phyloP scores from a whole-genome alignment of 1,284 basidiomycete species.

The Phellinidium pouzarii region DNA sequence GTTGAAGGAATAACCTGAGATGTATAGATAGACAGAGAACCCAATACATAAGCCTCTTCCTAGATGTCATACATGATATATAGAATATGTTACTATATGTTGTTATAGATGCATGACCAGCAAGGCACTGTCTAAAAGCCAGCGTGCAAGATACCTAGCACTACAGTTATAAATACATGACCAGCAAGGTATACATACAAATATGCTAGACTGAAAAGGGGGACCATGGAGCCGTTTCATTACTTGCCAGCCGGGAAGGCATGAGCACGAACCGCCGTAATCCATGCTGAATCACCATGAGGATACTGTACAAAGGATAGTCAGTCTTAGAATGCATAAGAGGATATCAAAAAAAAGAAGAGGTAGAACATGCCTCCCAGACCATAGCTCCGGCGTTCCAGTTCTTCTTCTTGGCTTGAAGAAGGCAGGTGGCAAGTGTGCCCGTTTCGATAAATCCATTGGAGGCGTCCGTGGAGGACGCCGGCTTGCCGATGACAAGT shows the following conservation, averaged over 20 bases:
- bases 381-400: constrained; percentile 24
- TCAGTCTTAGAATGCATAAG: neutral
- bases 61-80: too few relatives aligned
- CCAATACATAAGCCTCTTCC: too few relatives aligned
- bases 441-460: constrained; percentile 22
- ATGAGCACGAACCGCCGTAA: constrained; percentile 13
- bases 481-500: constrained; percentile 27
- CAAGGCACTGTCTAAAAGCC: too few relatives aligned
- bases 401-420: constrained; percentile 20
- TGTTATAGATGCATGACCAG: too few relatives aligned
- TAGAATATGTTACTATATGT: too few relatives aligned
- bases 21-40: too few relatives aligned
- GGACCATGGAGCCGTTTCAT: too few relatives aligned
- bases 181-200: too few relatives aligned
- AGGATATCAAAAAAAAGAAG: neutral
- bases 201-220: too few relatives aligned
- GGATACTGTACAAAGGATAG: constrained; percentile 12
- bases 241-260: constrained; percentile 10
- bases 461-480: constrained; percentile 18
- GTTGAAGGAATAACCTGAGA: too few relatives aligned
- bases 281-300: constrained; percentile 17
- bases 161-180: too few relatives aligned
- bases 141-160: too few relatives aligned
- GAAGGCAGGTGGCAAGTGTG: constrained; percentile 22
- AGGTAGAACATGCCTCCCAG: constrained; percentile 19